Evolutionary conservation across 768 basidiomycete genomes (phyloP).

Genomic region (Neoboletus magnificus): DNA sequence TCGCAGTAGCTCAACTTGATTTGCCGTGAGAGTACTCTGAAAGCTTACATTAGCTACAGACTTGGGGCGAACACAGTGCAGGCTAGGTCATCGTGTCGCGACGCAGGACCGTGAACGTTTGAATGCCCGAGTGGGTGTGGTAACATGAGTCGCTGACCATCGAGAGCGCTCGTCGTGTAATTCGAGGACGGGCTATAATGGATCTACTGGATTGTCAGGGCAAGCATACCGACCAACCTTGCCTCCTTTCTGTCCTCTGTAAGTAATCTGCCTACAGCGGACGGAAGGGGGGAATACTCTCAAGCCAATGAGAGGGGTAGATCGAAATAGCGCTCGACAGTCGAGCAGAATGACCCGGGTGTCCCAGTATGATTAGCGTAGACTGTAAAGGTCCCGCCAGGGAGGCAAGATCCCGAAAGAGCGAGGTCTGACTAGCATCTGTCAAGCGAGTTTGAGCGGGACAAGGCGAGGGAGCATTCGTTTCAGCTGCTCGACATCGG

Average conservation of each 20-base stretch:
- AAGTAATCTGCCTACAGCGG: constrained; percentile 23
- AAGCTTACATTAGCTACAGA: neutral
- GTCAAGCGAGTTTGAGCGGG: no score
- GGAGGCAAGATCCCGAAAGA: neutral
- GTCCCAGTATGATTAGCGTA: neutral
- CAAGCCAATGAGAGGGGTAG: neutral
- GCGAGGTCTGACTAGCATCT: constrained; percentile 3
- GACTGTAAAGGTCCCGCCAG: neutral
- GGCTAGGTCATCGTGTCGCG: neutral
- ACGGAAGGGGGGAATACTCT: constrained; percentile 16
- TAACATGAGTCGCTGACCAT: no score
- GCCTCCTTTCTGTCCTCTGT: constrained; percentile 22
- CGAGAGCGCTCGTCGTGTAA: neutral
- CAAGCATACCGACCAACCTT: neutral
- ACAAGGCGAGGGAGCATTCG: no score
- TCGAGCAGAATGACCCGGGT: neutral
- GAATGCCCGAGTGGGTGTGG: no score
- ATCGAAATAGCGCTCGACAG: neutral
- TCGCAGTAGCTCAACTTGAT: neutral
- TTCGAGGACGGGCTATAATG: neutral
- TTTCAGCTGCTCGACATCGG: no score
- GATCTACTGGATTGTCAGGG: neutral
- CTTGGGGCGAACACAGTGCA: neutral
- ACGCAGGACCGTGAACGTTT: no score
- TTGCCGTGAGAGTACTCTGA: neutral